Conservation (phyloP, 345 rosid genomes). For the Populus deltoides region DNA sequence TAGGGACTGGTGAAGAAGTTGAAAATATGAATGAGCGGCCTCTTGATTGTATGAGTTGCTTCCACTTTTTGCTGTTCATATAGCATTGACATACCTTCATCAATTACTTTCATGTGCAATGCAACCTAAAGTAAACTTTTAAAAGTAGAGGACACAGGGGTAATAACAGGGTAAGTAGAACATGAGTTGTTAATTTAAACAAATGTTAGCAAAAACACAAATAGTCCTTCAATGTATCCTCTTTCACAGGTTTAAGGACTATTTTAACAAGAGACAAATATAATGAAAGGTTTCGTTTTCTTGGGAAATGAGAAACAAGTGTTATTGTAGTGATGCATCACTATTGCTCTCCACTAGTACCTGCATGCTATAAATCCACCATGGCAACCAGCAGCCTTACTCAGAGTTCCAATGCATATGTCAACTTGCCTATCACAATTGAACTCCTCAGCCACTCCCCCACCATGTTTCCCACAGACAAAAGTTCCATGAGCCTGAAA, state of each 20-base stretch:
- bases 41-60: slow-evolving; percentile 81
- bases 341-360: slow-evolving; percentile 20
- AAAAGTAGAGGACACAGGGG: not conserved
- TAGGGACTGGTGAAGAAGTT: slow-evolving; percentile 71
- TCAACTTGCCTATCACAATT: slow-evolving; percentile 80
- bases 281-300: not conserved
- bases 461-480: slow-evolving; percentile 87
- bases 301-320: not conserved
- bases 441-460: slow-evolving; percentile 88
- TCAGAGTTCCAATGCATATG: slow-evolving; percentile 83
- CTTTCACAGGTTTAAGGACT: not conserved
- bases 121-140: not conserved
- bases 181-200: not conserved
- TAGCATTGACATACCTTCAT: slow-evolving; percentile 2
- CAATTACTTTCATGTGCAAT: not conserved
- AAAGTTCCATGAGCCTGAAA: slow-evolving; percentile 95
- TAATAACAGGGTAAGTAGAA: not conserved
- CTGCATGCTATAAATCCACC: slow-evolving; percentile 98
- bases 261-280: not conserved
- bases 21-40: slow-evolving; percentile 95
- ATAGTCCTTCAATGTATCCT: no score
- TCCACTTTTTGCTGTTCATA: slow-evolving; percentile 74
- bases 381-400: slow-evolving; percentile 98
- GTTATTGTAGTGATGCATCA: not conserved
- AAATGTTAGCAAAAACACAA: not conserved